These are phyloP conservation scores for Cladophialophora bantiana DNA, from an alignment of 2,329 filamentous ascomycete species.

Conservation along the genomic window DNA sequence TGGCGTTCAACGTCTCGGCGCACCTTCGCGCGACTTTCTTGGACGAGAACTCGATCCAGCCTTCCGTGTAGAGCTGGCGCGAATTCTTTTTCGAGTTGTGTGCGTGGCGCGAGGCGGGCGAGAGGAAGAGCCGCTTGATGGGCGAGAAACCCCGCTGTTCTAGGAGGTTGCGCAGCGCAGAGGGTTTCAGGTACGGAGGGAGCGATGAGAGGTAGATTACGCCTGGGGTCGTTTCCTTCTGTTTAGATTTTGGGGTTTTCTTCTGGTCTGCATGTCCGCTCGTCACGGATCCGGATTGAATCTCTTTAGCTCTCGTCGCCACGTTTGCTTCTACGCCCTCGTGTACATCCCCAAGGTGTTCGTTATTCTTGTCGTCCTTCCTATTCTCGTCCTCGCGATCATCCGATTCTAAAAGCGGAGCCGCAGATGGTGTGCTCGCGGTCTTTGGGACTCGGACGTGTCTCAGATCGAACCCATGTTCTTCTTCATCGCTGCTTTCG, in stretches of 20 bases:
- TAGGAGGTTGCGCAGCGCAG: constrained; percentile 52
- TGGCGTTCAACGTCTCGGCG: constrained; percentile 55
- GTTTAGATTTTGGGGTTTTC: constrained; percentile 7
- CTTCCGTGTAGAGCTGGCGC: constrained; percentile 53
- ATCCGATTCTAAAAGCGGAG: not conserved
- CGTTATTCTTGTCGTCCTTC: not conserved
- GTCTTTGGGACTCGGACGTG: constrained; percentile 28
- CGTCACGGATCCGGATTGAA: not conserved
- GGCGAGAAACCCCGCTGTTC: constrained; percentile 51
- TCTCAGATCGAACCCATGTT: constrained; percentile 12
- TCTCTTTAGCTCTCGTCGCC: constrained; percentile 63
- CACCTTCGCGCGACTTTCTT: constrained; percentile 55
- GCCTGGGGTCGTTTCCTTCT: constrained; percentile 43
- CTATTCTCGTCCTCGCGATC: not conserved
- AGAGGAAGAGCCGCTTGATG: constrained; percentile 54
- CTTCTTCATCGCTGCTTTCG: constrained; percentile 43
- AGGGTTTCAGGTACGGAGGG: constrained; percentile 57
- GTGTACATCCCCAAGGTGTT: not conserved
- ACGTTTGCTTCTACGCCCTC: constrained; percentile 45
- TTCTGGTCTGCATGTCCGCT: not conserved
- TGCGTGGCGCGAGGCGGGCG: constrained; percentile 46
- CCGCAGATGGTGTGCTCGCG: not conserved
- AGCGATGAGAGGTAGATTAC: constrained; percentile 56
- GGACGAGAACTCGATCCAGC: constrained; percentile 57
- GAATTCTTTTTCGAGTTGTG: constrained; percentile 43